Conservation (phyloP, 352 stramenopile genomes). For the Phytophthora sp. region DNA sequence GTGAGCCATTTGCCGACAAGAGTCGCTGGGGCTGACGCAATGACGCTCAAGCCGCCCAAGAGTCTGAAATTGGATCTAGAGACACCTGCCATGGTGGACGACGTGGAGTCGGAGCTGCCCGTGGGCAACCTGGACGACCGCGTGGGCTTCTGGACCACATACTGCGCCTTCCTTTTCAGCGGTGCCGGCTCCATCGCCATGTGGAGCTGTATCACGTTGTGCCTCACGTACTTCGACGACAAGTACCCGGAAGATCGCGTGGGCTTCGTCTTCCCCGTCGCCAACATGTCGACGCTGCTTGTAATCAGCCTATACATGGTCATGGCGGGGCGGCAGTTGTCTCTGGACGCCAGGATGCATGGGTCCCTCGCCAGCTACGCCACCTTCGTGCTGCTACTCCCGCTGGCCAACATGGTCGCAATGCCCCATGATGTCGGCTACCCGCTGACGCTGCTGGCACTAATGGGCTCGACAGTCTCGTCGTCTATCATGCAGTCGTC, state of each 20-base stretch:
- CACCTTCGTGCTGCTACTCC: constrained; percentile 60
- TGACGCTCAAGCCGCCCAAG: constrained; percentile 25
- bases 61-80: constrained; percentile 33
- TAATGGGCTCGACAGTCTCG: constrained; percentile 70
- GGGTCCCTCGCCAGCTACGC: constrained; percentile 60
- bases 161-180: constrained; percentile 79
- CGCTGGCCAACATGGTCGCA: constrained; percentile 64
- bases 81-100: constrained; percentile 11
- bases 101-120: constrained; percentile 5
- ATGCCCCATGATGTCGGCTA: constrained; percentile 57
- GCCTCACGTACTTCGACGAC: constrained; percentile 68
- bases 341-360: constrained; percentile 64
- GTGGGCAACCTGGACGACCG: constrained; percentile 33
- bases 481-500: constrained; percentile 77
- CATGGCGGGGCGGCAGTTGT: constrained; percentile 66
- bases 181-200: constrained; percentile 74
- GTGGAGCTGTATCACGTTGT: constrained; percentile 83
- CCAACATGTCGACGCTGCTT: constrained; percentile 87
- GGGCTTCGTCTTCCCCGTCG: constrained; percentile 80
- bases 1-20: constrained; percentile 16
- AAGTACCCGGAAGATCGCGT: constrained; percentile 74
- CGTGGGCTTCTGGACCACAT: constrained; percentile 64
- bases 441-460: constrained; percentile 56
- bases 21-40: constrained; percentile 9
- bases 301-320: constrained; percentile 86